Percentiles rank a stretch among this genome's conserved stretches.
Evolutionary conservation across 805 yeast species (phyloP).

Genomic region (Starmerella roubikii): DNA sequence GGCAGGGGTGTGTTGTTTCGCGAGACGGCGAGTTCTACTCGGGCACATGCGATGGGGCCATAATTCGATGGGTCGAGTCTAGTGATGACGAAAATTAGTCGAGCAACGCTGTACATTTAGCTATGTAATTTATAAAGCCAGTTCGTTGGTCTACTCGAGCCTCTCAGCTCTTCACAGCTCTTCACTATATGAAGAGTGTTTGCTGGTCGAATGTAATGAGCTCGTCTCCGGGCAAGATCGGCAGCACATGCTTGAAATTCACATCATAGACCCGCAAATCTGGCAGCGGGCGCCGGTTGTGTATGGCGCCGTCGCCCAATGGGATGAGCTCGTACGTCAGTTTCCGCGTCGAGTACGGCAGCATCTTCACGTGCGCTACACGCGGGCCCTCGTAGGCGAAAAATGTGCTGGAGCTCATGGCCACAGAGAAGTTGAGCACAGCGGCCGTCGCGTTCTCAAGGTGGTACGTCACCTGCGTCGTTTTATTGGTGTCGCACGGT

Average conservation of each 20-base stretch:
- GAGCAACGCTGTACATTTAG: too few species aligned
- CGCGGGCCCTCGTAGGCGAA: constrained; percentile 31
- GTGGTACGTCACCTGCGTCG: constrained; percentile 31
- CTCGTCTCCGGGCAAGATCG: constrained; percentile 31
- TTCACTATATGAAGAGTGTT: constrained; percentile 10
- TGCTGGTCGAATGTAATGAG: constrained; percentile 13
- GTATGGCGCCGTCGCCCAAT: constrained; percentile 19
- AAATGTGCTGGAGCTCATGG: constrained; percentile 30
- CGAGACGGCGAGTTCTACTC: constrained; percentile 39
- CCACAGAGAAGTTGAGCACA: constrained; percentile 47
- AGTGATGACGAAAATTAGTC: constrained; percentile 1
- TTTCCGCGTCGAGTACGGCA: constrained; percentile 44
- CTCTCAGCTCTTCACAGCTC: background rate
- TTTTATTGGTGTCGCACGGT: constrained; percentile 20
- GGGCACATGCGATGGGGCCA: constrained; percentile 57
- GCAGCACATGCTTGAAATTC: constrained; percentile 50
- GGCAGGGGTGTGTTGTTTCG: constrained; percentile 38
- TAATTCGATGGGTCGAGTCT: constrained; percentile 36
- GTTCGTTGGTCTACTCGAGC: too few species aligned
- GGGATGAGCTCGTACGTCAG: constrained; percentile 24
- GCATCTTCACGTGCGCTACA: constrained; percentile 31
- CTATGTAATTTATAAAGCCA: too few species aligned
- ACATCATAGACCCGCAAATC: constrained; percentile 52
- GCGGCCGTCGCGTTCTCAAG: constrained; percentile 67
- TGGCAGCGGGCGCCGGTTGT: constrained; percentile 35